Evolutionary conservation across 163 green algal species (phyloP).

Genomic region (Scenedesmus sp.): DNA sequence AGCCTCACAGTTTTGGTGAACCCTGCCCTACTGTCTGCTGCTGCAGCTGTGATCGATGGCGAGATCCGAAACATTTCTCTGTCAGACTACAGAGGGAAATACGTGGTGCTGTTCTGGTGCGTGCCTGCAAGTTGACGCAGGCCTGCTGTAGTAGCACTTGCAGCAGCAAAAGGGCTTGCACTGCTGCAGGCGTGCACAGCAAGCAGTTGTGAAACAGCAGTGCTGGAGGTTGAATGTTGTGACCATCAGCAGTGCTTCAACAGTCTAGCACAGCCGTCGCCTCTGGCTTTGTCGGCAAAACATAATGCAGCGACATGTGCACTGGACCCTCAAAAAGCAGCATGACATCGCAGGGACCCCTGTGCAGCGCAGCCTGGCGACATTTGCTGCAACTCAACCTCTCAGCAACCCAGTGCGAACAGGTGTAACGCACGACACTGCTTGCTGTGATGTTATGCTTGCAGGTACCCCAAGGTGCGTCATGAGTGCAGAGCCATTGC

Average conservation of each 20-base stretch:
- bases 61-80: slow-evolving; percentile 88
- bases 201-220: not conserved
- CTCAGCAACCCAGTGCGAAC: too few relatives aligned
- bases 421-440: not conserved
- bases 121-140: not conserved
- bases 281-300: too few relatives aligned
- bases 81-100: slow-evolving; percentile 82
- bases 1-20: not conserved
- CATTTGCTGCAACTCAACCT: too few relatives aligned
- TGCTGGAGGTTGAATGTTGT: too few relatives aligned
- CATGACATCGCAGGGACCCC: too few relatives aligned
- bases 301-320: too few relatives aligned
- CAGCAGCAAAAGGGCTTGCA: not conserved
- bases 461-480: slow-evolving; percentile 30
- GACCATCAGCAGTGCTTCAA: too few relatives aligned
- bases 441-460: not conserved
- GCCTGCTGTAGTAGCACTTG: not conserved
- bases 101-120: slow-evolving; percentile 95
- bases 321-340: too few relatives aligned
- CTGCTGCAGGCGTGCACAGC: not conserved
- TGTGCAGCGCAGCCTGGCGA: too few relatives aligned
- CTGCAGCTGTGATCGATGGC: slow-evolving; percentile 66
- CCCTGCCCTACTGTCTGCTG: not conserved
- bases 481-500: not conserved
- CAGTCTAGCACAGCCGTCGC: too few relatives aligned